These are phyloP conservation scores for Penicillium palitans DNA, from an alignment of 2,329 filamentous ascomycete genomes.

Conservation along the genomic window DNA sequence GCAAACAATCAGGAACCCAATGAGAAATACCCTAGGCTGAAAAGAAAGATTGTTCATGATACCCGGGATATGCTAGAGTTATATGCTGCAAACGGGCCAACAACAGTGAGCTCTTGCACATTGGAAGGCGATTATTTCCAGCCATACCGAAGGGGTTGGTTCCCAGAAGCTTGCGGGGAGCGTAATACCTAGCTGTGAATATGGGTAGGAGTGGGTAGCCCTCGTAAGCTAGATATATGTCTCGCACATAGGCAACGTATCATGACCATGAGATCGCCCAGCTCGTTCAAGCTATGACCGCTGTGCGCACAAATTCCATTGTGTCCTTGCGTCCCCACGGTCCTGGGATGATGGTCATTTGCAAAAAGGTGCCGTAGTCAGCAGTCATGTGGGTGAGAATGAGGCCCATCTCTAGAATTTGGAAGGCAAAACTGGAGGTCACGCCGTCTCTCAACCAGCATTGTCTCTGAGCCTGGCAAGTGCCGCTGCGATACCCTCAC, in stretches of 20 bases:
- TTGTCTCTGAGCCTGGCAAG: slow-evolving; percentile 55
- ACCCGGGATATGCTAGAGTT: no score
- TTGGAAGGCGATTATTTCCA: neutral
- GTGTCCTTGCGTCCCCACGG: no score
- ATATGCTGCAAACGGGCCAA: no score
- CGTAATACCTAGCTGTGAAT: neutral
- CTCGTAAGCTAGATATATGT: neutral
- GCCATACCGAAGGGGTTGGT: neutral
- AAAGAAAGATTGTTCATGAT: neutral
- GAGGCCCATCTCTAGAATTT: neutral
- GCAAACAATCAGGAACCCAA: neutral
- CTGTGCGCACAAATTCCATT: neutral
- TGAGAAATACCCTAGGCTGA: neutral
- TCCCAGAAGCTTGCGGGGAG: neutral
- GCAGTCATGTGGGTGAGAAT: neutral
- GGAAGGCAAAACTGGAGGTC: neutral
- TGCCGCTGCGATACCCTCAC: slow-evolving; percentile 60
- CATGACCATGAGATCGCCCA: neutral
- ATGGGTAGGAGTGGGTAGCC: no score
- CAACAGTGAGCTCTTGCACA: neutral
- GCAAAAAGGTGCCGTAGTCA: neutral
- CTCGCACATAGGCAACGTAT: neutral
- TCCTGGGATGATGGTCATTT: neutral
- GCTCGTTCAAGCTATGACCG: neutral
- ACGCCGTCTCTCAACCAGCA: slow-evolving; percentile 20